Percentiles rank a stretch among this genome's conserved stretches.
These are phyloP conservation scores for Aureobasidium sp. DNA, from an alignment of 2,329 filamentous ascomycete species.

Conservation along the genomic window DNA sequence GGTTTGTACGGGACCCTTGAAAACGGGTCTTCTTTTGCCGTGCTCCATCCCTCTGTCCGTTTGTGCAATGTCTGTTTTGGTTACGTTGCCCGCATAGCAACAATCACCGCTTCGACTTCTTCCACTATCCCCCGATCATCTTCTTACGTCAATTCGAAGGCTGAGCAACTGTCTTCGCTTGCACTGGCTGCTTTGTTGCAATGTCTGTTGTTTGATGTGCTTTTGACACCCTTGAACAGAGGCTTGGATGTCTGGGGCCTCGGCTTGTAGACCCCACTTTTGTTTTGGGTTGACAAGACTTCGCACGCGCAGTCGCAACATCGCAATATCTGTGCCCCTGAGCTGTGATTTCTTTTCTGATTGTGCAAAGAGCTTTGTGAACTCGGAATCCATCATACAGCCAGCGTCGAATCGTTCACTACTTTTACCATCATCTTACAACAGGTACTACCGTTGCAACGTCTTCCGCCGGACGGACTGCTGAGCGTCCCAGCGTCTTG, in stretches of 20 bases:
- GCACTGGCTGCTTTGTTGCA: neutral
- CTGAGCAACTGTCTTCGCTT: neutral
- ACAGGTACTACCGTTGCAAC: neutral
- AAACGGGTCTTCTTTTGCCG: neutral
- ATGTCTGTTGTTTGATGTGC: neutral
- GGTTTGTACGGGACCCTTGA: neutral
- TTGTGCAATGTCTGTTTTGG: slow-evolving; percentile 9
- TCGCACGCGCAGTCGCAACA: neutral
- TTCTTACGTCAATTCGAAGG: neutral
- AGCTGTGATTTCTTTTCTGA: neutral
- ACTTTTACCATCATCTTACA: neutral
- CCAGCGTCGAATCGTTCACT: neutral
- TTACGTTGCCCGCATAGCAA: neutral
- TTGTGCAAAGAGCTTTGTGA: neutral
- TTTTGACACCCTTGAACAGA: neutral
- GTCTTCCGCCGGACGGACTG: neutral
- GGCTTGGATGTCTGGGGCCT: slow-evolving; percentile 2
- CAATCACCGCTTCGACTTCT: neutral
- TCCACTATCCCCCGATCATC: neutral
- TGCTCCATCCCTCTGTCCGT: slow-evolving; percentile 1
- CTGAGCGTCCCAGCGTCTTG: slow-evolving; percentile 2
- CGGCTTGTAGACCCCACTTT: slow-evolving; percentile 5
- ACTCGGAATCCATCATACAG: neutral
- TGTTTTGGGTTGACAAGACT: slow-evolving; percentile 7
- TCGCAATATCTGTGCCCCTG: neutral